These are phyloP conservation scores for Lactuca sativa DNA, from an alignment of 129 eudicot species.

Conservation along the genomic window DNA sequence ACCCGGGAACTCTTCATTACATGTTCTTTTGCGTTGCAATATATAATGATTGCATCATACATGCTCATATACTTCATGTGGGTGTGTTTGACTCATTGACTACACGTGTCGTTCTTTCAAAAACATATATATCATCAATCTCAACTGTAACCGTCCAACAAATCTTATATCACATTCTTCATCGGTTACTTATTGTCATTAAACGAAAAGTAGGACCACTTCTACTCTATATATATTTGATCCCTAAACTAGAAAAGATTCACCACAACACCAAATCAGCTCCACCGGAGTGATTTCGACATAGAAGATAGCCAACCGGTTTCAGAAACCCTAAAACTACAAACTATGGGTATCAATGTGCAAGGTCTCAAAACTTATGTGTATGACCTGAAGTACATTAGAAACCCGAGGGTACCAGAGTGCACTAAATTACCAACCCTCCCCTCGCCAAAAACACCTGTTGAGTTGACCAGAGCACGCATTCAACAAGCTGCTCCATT, in stretches of 20 bases:
- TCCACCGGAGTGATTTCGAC: background rate
- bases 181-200: background rate
- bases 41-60: background rate
- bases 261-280: background rate
- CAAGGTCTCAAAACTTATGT: constrained; percentile 17
- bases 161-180: background rate
- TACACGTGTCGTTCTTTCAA: background rate
- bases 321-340: background rate
- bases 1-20: too few species aligned
- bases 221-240: background rate
- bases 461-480: constrained; percentile 3
- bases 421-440: constrained; percentile 2
- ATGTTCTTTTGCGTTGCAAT: background rate
- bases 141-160: background rate
- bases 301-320: background rate
- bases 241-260: background rate
- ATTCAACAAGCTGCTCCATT: background rate
- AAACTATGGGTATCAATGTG: background rate
- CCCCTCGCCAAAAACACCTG: background rate
- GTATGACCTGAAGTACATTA: background rate
- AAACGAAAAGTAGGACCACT: background rate
- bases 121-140: background rate
- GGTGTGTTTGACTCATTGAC: background rate
- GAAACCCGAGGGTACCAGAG: constrained; percentile 16
- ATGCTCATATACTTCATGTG: background rate